Conservation (phyloP, 495 filamentous ascomycete genomes). For the Hyphodiscus hymeniophilus region DNA sequence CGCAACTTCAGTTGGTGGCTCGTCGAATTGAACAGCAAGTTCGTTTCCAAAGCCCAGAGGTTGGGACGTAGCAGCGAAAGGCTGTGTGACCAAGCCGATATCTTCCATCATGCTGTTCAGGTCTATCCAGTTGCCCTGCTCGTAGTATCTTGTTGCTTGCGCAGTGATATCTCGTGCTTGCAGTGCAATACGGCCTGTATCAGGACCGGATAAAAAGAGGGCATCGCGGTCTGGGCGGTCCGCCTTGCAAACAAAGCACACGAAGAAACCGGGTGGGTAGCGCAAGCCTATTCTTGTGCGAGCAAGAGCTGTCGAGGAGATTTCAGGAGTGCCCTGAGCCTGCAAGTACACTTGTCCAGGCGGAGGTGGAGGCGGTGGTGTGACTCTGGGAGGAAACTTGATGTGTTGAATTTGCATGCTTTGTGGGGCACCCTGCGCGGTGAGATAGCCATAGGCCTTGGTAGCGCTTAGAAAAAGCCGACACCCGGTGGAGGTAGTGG, state of each 20-base stretch:
- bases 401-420: constrained; percentile 97
- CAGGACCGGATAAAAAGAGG: constrained; percentile 80
- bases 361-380: constrained; percentile 19
- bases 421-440: constrained; percentile 61
- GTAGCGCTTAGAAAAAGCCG: constrained; percentile 89
- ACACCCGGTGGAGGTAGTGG: constrained; percentile 82
- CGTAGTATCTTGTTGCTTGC: constrained; percentile 45
- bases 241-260: constrained; percentile 62
- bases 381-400: constrained; percentile 71
- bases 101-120: constrained; percentile 65
- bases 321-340: constrained; percentile 29
- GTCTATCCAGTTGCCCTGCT: constrained; percentile 68
- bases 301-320: constrained; percentile 38
- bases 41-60: constrained; percentile 91
- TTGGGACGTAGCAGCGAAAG: constrained; percentile 56
- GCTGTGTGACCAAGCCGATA: constrained; percentile 62
- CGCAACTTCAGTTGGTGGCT: constrained; percentile 70
- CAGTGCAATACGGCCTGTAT: constrained; percentile 70
- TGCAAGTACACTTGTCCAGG: constrained; percentile 23
- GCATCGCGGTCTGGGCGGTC: constrained; percentile 43
- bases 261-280: constrained; percentile 84
- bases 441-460: constrained; percentile 61
- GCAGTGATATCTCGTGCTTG: constrained; percentile 42
- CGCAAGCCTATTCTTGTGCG: constrained; percentile 51
- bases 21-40: constrained; percentile 86